Evolutionary conservation across 192 early-diverging fungal species (phyloP).

Genomic region (Cetraspora pellucida): DNA sequence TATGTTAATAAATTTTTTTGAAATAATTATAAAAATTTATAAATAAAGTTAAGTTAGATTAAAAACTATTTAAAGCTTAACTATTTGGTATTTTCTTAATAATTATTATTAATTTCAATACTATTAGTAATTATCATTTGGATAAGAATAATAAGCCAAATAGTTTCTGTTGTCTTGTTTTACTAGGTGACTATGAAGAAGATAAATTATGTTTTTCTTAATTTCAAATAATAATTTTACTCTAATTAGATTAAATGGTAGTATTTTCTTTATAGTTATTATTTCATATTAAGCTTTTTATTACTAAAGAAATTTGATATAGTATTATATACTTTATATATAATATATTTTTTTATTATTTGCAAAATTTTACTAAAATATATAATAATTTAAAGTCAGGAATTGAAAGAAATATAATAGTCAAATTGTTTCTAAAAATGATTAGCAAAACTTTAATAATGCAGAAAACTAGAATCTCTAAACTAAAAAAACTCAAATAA

Average conservation of each 20-base stretch:
- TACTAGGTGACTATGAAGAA: background rate
- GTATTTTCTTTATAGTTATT: constrained; percentile 3
- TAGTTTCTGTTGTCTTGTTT: background rate
- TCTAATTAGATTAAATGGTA: background rate
- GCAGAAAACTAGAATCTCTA: too few species aligned
- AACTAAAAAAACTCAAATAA: too few species aligned
- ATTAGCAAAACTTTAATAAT: too few species aligned
- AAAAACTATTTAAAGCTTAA: background rate
- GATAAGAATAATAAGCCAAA: background rate
- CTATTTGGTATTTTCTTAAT: background rate
- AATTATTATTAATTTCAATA: constrained; percentile 1
- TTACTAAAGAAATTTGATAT: background rate
- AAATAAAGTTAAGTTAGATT: background rate
- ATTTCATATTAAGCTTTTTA: background rate
- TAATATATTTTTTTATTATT: constrained; percentile 3
- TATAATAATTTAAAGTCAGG: too few species aligned
- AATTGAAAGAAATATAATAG: too few species aligned
- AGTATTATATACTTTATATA: background rate
- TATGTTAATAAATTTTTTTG: background rate
- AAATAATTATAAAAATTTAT: background rate
- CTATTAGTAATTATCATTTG: background rate
- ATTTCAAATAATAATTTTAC: background rate
- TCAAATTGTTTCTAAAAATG: too few species aligned
- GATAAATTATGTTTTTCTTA: background rate
- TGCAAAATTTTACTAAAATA: background rate